A percentile compares a stretch with the other conserved stretches of the same genome.
Conservation (phyloP, 176 grass and related monocot species). For the Echinochloa phyllopogon region DNA sequence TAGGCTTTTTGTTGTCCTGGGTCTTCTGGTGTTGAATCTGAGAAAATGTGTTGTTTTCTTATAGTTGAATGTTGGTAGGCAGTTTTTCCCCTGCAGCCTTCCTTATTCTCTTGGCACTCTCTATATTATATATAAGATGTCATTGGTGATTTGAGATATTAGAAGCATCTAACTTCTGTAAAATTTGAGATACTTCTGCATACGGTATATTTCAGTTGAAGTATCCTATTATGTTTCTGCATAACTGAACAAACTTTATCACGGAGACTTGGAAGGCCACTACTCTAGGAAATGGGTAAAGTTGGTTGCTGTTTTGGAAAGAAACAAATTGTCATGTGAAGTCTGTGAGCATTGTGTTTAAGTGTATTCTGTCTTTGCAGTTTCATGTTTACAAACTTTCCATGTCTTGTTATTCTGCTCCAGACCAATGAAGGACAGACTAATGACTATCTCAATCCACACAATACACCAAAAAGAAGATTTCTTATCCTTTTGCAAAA, state of each 20-base stretch:
- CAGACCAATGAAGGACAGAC: neutral
- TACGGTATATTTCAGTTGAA: neutral
- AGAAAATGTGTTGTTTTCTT: neutral
- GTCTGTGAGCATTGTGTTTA: neutral
- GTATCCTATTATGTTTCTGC: neutral
- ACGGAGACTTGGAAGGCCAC: neutral
- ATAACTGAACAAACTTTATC: slow-evolving; percentile 14
- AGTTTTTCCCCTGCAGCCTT: neutral
- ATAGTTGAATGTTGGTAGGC: neutral
- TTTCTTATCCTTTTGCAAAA: neutral
- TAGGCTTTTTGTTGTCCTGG: neutral
- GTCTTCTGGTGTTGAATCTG: neutral
- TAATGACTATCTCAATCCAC: slow-evolving; percentile 4
- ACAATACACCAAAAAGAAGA: neutral
- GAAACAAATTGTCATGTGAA: neutral
- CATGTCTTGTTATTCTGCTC: neutral
- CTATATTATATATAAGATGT: neutral
- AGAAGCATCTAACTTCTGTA: neutral
- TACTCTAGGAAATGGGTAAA: neutral
- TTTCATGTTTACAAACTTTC: slow-evolving; percentile 22
- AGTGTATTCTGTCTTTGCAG: neutral
- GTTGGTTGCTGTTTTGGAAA: neutral
- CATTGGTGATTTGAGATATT: slow-evolving; percentile 1
- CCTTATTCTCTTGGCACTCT: slow-evolving; percentile 5
- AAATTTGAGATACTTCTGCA: slow-evolving; percentile 9